Conservation (phyloP, 495 filamentous ascomycete genomes). For the Pseudoneurospora amorphoporcata region DNA sequence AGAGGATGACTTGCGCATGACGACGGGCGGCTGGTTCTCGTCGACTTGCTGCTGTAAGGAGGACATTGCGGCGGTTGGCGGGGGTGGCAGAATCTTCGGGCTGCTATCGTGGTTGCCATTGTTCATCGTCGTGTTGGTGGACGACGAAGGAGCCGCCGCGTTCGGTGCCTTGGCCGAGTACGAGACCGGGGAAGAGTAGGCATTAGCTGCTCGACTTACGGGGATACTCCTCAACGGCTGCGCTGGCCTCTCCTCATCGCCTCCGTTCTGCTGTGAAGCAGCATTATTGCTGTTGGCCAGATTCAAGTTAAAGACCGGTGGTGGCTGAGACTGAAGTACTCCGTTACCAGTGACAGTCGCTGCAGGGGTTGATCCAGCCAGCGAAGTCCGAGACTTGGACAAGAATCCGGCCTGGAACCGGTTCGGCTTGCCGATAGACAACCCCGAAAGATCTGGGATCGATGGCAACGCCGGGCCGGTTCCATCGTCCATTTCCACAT, state of each 20-base stretch:
- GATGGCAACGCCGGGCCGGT: slow-evolving; percentile 42
- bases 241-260: slow-evolving; percentile 46
- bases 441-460: slow-evolving; percentile 30
- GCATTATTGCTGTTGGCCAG: slow-evolving; percentile 33
- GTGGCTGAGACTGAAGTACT: slow-evolving; percentile 1
- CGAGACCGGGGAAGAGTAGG: slow-evolving; percentile 24
- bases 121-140: background rate
- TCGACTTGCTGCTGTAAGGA: slow-evolving; percentile 10
- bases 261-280: background rate
- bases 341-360: slow-evolving; percentile 1
- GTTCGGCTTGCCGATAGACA: slow-evolving; percentile 49
- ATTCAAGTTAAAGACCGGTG: slow-evolving; percentile 53
- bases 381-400: slow-evolving; percentile 44
- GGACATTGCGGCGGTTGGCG: slow-evolving; percentile 3
- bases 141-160: background rate
- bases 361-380: background rate
- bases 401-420: slow-evolving; percentile 89
- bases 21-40: slow-evolving; percentile 29
- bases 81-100: slow-evolving; percentile 7
- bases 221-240: slow-evolving; percentile 36
- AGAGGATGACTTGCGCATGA: slow-evolving; percentile 9
- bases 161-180: background rate
- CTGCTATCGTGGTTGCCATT: slow-evolving; percentile 7
- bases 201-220: slow-evolving; percentile 30
- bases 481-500: slow-evolving; percentile 34